phyloP scores from a whole-genome alignment of 371 early-diverging fungal genomes.

The Haplosporangium sp. region DNA sequence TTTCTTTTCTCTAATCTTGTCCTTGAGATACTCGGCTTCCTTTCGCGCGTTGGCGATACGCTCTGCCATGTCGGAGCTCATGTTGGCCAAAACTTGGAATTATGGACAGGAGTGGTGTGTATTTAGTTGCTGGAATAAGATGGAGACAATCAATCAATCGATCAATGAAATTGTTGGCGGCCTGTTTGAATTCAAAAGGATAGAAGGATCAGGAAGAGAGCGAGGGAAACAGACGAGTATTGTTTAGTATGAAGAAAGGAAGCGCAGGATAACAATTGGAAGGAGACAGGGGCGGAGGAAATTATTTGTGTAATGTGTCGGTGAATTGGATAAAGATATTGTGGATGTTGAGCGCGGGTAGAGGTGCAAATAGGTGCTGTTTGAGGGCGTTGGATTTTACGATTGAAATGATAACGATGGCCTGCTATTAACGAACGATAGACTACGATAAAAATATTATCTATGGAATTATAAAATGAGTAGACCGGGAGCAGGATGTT shows the following conservation, averaged over 20 bases:
- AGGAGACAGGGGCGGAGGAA: background rate
- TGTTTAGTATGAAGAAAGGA: background rate
- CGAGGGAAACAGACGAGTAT: background rate
- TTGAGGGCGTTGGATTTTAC: too few species aligned
- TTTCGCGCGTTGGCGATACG: conserved; percentile 90
- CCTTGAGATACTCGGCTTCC: conserved; percentile 96
- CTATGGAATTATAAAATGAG: too few species aligned
- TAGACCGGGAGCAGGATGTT: too few species aligned
- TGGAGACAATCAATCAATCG: background rate
- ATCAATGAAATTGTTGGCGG: background rate
- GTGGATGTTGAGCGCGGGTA: too few species aligned
- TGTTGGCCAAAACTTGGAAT: conserved; percentile 25
- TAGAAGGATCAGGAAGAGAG: background rate
- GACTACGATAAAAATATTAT: too few species aligned
- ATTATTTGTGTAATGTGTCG: too few species aligned
- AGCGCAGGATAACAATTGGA: background rate
- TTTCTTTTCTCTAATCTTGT: conserved; percentile 92
- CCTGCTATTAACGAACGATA: too few species aligned
- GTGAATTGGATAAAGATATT: too few species aligned
- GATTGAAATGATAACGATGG: too few species aligned
- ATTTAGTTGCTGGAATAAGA: background rate
- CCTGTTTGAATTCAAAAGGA: background rate
- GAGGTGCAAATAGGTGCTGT: too few species aligned
- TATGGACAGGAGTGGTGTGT: background rate
- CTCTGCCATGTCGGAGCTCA: conserved; percentile 88